Base-by-base conservation (phyloP, 1,284 basidiomycete species). In the Caloboletus inedulis region DNA sequence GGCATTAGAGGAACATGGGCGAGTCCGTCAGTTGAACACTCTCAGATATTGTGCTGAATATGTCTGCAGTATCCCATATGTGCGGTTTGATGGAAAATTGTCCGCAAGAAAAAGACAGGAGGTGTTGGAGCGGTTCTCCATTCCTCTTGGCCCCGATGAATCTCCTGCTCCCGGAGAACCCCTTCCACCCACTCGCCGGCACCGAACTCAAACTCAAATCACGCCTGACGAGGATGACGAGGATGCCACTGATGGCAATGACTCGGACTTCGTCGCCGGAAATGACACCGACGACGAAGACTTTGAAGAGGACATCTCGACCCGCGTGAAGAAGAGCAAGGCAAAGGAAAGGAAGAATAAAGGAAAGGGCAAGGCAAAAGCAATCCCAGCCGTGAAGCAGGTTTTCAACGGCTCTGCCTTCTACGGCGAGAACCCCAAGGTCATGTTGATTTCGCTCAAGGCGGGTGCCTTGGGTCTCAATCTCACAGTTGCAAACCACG, bases 361-460 rank as follows among this genome's bases (percentile, higher is more conserved):
- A 54, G 67, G 62, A 16, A 77, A 75, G 54, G 66, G 63, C 13
- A 76, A 72, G 49, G 63, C 62, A 34, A 68, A 53, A 56, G 63
- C 59, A 9, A 57, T 44, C 29, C 57, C 55, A 7, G 27, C 45
- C 39, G 49, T 31, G 49, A 59, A 50, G 16, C 52, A 35, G 25
- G 30, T 29, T 43, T 58, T 62, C 42, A 51, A 68, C 19, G 47
- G 52, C 6, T 66, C 60, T 42, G 42, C 55, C 18, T 57, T 61
- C 25, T 6, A 45, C 34, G 70, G 69, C 14, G 67, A 66, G 27
- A 89, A 84, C 63, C 89, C 91, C 1, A 79, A 77, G 54, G 85
- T 94, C 29, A 86, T 94, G 87, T 77, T 95, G 47, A 89, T 95
- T 50, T 94, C 92, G 7, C 75, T 95, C 59, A 94, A 94, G 67